Percentiles rank a stretch among this genome's conserved stretches.
Evolutionary conservation across 1,284 basidiomycete genomes (phyloP).

Genomic region (Xerocomus minutiporus): DNA sequence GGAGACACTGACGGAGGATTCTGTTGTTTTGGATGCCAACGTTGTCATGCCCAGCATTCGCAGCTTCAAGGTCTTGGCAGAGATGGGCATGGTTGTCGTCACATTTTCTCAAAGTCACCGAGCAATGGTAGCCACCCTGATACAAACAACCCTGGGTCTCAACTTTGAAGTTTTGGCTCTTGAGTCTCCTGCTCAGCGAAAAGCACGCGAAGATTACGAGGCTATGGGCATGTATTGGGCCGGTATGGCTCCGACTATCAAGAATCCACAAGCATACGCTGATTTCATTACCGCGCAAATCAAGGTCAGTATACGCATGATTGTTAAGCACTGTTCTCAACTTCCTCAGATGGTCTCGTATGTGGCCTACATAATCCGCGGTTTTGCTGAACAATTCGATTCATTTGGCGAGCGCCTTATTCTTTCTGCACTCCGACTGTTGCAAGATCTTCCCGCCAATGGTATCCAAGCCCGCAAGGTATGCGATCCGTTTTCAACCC

Average conservation of each 20-base stretch:
- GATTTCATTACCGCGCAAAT: constrained; percentile 93
- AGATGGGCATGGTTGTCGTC: constrained; percentile 92
- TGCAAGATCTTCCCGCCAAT: constrained; percentile 92
- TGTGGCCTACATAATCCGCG: constrained; percentile 86
- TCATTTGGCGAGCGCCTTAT: constrained; percentile 82
- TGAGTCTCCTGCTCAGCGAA: constrained; percentile 84
- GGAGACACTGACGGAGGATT: constrained; percentile 71
- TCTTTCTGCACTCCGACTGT: constrained; percentile 75
- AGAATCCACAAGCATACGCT: constrained; percentile 75
- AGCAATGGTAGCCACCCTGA: constrained; percentile 60
- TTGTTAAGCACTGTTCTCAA: constrained; percentile 1
- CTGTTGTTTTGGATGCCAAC: constrained; percentile 51
- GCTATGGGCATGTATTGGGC: constrained; percentile 76
- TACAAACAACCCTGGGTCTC: constrained; percentile 72
- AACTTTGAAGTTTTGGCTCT: constrained; percentile 74
- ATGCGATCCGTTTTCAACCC: background rate
- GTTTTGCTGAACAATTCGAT: constrained; percentile 65
- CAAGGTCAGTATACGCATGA: constrained; percentile 52
- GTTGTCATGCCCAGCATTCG: constrained; percentile 64
- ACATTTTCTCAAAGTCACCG: constrained; percentile 85
- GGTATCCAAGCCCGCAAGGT: constrained; percentile 81
- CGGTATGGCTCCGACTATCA: constrained; percentile 76
- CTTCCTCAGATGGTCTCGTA: constrained; percentile 79
- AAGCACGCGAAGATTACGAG: constrained; percentile 77
- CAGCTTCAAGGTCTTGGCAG: constrained; percentile 93